These are phyloP conservation scores for Trichomonas gallinae DNA, from an alignment of 208 protist species.

Conservation along the genomic window DNA sequence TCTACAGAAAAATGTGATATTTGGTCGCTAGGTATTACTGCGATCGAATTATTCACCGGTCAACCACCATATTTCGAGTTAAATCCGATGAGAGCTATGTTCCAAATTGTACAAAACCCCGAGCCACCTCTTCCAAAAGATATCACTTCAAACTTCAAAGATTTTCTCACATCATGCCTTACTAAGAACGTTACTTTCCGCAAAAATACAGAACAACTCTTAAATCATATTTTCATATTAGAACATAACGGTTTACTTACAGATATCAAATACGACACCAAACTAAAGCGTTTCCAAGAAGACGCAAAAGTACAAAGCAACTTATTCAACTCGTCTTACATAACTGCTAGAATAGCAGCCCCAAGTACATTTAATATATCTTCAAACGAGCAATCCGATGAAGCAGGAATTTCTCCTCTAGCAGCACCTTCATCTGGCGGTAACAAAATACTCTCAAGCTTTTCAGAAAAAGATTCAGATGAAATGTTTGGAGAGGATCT, in stretches of 20 bases:
- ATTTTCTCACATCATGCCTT: neutral
- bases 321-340: neutral
- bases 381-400: neutral
- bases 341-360: neutral
- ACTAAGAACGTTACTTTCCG: neutral
- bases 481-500: too few relatives aligned
- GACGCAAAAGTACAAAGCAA: neutral
- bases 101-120: conserved; percentile 58
- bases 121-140: conserved; percentile 55
- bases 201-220: neutral
- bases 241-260: neutral
- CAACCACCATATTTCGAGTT: conserved; percentile 68
- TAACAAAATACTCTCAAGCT: neutral
- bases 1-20: conserved; percentile 57
- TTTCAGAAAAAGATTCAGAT: neutral
- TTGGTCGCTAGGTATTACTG: conserved; percentile 67
- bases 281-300: neutral
- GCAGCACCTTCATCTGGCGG: neutral
- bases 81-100: conserved; percentile 57
- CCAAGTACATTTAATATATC: neutral
- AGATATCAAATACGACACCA: neutral
- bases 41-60: conserved; percentile 70
- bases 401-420: neutral
- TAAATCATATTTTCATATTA: neutral
- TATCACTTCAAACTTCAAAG: neutral